Evolutionary conservation across 306 rosid species (phyloP), one percentile per base, ranked within the genome.

Genomic region (Cucurbita maxima): DNA sequence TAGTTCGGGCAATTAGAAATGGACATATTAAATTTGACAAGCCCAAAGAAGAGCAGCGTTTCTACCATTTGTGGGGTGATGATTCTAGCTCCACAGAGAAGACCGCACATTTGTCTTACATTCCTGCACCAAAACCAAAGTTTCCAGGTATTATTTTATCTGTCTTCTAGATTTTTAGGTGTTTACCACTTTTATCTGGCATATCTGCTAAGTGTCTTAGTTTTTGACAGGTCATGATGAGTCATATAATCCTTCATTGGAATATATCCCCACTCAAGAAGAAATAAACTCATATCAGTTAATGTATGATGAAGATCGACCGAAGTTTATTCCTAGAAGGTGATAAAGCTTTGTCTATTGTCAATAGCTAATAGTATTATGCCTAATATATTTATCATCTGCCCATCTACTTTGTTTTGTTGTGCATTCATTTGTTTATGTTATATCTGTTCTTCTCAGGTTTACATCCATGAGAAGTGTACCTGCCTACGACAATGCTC

Each of bases 181-280:
- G 45, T 67, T 62, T 72, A 54, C 56, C 73, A 54, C 50, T 68
- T 19, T 6, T 19, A 19, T 43, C 22, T 48, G n/a, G 53, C 43
- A 30, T 13, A 58, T 58, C 15, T 58, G 66, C 66, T 67, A 58
- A 53, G 16, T 68, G 34, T 62, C 30, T 71, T 83, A 38, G 43
- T 72, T 59, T 58, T 73, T 76, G 70, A 66, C 79, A 94, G 99
- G 99, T 73, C 89, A 94, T 19, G 97, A 89, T 75, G 99, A 94
- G 76, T 91, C 99, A 1, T 90, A 89, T 79, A 94, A 91, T 84
- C 99, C 99, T 78, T 89, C 99, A 59, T 76, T 82, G 72, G 99
- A 94, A 78, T 91, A 85, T 81, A 94, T 94, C 72, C 99, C 99
- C 75, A 81, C 92, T 51, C 95, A 94, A 84, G 99, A 94, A 85